Evolutionary conservation across 768 basidiomycete genomes (phyloP), one percentile per base, ranked within the genome.

Genomic region (Tulasnella sp.): DNA sequence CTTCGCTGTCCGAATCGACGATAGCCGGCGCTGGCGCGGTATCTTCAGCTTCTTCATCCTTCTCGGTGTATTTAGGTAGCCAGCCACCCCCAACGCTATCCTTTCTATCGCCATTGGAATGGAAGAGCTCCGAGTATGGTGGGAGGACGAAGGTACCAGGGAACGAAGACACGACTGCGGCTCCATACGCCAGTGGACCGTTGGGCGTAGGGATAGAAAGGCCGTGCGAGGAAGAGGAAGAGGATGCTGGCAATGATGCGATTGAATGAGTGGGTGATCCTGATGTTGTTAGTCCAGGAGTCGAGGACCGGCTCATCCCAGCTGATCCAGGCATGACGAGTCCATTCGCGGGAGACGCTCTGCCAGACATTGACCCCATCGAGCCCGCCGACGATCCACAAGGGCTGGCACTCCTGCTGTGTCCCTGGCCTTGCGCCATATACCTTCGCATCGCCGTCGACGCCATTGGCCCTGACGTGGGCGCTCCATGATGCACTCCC

Each of bases 91-190:
- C 50, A 42, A 41, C 49, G 12, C 38, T 34, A 34, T 62, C 61
- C 19, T 61, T 61, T 2, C 62, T 17, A 34, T 87, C 83, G 17
- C 89, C 88, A 64, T 86, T 85, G 17, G 73, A 65, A 66, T 89
- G 72, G 71, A 83, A 91, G 19, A 91, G 74, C 63, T 88, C 85
- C 4, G 85, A 87, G 66, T 91, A 91, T 2, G 82, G 77, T 1
- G 88, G 89, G 25, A 65, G 61, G 27, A 19, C 87, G 78, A 44
- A 52, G 31, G 71, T 55, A 11, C 55, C 53, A 60, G 66, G 43
- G 25, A 64, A 24, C 46, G 22, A 19, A 52, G 53, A 38, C 34
- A n/a, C 24, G 63, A 76, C 74, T 7, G 30, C 19, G 22, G 46
- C 11, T 30, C 24, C 53, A 8, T 27, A 12, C 19, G 34, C 7